Conservation (phyloP, 176 grass and related monocot species). For the Carex littledalei region DNA sequence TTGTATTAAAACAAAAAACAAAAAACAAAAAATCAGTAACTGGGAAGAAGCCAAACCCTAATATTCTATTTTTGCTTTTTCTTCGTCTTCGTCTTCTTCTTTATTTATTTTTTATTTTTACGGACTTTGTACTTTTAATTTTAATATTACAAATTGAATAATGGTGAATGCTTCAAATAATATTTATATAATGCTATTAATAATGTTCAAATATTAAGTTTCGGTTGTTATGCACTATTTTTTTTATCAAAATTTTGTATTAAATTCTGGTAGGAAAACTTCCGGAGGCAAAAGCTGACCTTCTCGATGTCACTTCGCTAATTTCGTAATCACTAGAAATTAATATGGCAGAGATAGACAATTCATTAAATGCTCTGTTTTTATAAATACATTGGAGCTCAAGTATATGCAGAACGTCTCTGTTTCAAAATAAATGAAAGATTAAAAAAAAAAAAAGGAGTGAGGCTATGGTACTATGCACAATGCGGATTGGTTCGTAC, state of each 20-base stretch:
- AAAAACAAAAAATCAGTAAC: not conserved
- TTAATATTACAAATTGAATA: not conserved
- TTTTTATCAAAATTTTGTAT: not conserved
- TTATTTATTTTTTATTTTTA: too few relatives aligned
- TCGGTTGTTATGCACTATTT: not conserved
- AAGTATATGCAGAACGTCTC: not conserved
- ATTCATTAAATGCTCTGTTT: not conserved
- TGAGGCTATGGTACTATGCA: too few relatives aligned
- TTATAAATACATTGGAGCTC: not conserved
- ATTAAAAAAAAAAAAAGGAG: not conserved
- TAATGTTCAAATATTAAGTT: not conserved
- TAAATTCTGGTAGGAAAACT: not conserved
- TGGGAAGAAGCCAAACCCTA: not conserved
- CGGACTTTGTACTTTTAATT: too few relatives aligned
- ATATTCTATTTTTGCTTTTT: not conserved
- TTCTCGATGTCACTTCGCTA: not conserved
- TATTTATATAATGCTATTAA: not conserved
- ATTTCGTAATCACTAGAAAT: not conserved
- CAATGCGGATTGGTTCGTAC: too few relatives aligned
- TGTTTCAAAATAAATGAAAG: not conserved
- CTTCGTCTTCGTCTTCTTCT: not conserved
- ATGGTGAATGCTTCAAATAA: not conserved
- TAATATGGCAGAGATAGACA: not conserved
- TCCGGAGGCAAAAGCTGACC: not conserved
- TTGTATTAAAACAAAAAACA: too few relatives aligned